A percentile compares a stretch with the other conserved stretches of the same genome.
Evolutionary conservation across 768 basidiomycete species (phyloP).

Genomic region (Gelatoporia subvermispora): DNA sequence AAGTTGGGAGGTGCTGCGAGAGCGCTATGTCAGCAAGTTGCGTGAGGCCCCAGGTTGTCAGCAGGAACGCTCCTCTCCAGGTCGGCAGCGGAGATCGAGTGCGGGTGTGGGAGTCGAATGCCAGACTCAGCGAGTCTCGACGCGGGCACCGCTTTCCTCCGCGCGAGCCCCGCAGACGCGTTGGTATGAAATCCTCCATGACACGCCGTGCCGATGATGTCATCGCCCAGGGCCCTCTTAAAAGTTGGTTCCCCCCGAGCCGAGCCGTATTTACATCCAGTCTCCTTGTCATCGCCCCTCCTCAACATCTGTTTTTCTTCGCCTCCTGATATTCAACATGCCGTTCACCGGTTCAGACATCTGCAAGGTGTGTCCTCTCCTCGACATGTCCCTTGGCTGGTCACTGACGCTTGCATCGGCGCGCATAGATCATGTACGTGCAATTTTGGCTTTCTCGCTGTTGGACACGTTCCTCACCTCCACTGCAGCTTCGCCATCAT

Average conservation of each 20-base stretch:
- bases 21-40: too few relatives aligned
- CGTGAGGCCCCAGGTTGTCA: too few relatives aligned
- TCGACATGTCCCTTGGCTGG: not conserved
- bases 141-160: too few relatives aligned
- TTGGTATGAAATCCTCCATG: too few relatives aligned
- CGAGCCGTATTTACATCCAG: too few relatives aligned
- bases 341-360: constrained; percentile 70
- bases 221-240: not conserved
- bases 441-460: not conserved
- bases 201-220: constrained; percentile 7
- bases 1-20: too few relatives aligned
- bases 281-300: not conserved
- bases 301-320: constrained; percentile 7
- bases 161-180: too few relatives aligned
- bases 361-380: constrained; percentile 54
- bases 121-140: too few relatives aligned
- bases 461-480: not conserved
- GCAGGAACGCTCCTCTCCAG: too few relatives aligned
- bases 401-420: not conserved
- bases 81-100: too few relatives aligned
- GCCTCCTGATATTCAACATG: constrained; percentile 37
- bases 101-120: too few relatives aligned
- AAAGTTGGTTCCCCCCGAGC: too few relatives aligned
- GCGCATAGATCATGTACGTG: constrained; percentile 41
- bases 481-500: constrained; percentile 56